A percentile compares a stretch with the other conserved stretches of the same genome.
phyloP scores from a whole-genome alignment of 2,329 filamentous ascomycete genomes.

The Cladophialophora exuberans region DNA sequence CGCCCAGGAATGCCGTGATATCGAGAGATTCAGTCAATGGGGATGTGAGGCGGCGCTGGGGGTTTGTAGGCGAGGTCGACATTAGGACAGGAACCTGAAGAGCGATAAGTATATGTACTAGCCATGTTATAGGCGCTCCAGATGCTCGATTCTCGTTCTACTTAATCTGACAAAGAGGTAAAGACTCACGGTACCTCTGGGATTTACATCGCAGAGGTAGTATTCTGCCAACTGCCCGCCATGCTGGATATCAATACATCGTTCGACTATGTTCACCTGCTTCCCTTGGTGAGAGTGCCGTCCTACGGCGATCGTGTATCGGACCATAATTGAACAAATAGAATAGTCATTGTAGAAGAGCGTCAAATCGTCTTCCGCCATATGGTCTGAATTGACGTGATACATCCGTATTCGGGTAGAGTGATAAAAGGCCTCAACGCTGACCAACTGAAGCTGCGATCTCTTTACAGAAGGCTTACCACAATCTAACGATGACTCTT shows the following conservation, averaged over 20 bases:
- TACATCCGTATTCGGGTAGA: not conserved
- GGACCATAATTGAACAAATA: slow-evolving; percentile 9
- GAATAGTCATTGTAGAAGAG: slow-evolving; percentile 11
- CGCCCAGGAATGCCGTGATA: slow-evolving; percentile 1
- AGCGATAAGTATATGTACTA: not conserved
- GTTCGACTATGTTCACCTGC: not conserved
- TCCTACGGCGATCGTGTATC: not conserved
- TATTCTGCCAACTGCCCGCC: slow-evolving; percentile 7
- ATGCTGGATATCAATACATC: slow-evolving; percentile 1
- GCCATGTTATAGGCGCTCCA: too few relatives aligned
- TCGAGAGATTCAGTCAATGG: slow-evolving; percentile 3
- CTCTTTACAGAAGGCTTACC: too few relatives aligned
- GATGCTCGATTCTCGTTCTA: not conserved
- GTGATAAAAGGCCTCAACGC: too few relatives aligned
- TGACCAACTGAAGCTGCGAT: too few relatives aligned
- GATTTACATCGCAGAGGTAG: slow-evolving; percentile 11
- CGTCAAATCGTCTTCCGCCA: not conserved
- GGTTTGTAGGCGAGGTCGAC: not conserved
- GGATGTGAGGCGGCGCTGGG: not conserved
- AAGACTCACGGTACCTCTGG: slow-evolving; percentile 2
- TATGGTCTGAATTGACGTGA: not conserved
- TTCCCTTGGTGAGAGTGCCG: not conserved
- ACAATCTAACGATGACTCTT: too few relatives aligned
- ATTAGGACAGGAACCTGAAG: slow-evolving; percentile 1
- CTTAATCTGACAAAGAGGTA: too few relatives aligned